Base-by-base conservation (phyloP, 2,329 filamentous ascomycete genomes). In the Phyllosticta ampelicida region DNA sequence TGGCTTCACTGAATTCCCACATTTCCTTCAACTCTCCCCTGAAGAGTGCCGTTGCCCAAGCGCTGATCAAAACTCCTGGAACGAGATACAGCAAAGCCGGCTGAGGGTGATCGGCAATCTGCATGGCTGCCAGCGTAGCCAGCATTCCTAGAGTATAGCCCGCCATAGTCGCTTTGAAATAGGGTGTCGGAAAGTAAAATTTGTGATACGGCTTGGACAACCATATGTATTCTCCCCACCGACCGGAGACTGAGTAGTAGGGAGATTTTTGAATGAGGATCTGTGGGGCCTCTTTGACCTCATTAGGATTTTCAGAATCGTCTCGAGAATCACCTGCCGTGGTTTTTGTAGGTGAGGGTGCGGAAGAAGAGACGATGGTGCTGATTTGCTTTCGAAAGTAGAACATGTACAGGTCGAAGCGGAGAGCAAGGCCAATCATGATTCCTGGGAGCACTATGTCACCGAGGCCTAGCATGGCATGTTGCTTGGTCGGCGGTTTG, bases 391-490 rank as follows among this genome's bases (percentile, higher is more conserved):
- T 85, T 48, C 78, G 78, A 36, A 86, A 78, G 68, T 97, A 97
- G 74, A 87, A 85, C 56, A 90, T 78, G 75, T 89, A 94, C 8
- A 96, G 78, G 68, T 99, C 92, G 65, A 95, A 96, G n/a, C 92
- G 84, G 21, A 99, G 77, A 1, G 91, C 89, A 49, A 96, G 80
- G 1, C 83, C 89, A 62, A 97, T 86, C 74, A 96, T 86, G 67
- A 97, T 90, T 9, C 92, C 94, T 0, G 92, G 92, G 3, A 99
- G 78, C 1, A 96, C 88, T 60, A 99, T 88, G 68, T 99, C 92
- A n/a, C 92, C 92, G 0, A 97, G 79, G 0, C 92, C 92, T 8
- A 99, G 84, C 81, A 97, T 95, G 56, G 89, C 80, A 64, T 80
- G 67, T 26, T 58, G 55, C 21, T 58, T 58, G 51, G 50, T 53